phyloP scores from a whole-genome alignment of 768 basidiomycete species.

The Podaxis sp. region DNA sequence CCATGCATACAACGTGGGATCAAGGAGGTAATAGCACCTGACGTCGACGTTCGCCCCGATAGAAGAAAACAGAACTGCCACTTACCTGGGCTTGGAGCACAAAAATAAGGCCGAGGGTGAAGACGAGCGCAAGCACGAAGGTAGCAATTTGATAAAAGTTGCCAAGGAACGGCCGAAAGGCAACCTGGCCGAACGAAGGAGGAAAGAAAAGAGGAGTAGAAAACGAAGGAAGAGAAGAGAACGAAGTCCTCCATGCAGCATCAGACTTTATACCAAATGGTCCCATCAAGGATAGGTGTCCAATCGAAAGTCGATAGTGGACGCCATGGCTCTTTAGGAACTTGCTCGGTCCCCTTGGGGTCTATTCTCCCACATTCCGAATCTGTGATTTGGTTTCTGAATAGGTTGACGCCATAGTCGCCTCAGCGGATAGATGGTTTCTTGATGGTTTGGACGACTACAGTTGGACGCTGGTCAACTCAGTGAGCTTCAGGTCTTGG shows the following conservation, averaged over 20 bases:
- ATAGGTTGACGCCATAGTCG: neutral
- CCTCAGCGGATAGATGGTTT: neutral
- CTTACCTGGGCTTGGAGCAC: conserved; percentile 23
- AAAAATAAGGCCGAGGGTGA: conserved; percentile 23
- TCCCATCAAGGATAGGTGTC: neutral
- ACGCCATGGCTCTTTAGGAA: neutral
- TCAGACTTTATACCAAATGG: neutral
- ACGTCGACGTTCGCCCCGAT: neutral
- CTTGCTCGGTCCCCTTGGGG: neutral
- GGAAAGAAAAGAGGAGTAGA: conserved; percentile 15
- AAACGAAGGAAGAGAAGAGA: conserved; percentile 15
- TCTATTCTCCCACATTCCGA: neutral
- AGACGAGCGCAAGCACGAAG: conserved; percentile 12
- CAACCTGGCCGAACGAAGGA: conserved; percentile 35
- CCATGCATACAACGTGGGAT: neutral
- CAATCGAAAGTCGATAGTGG: no score
- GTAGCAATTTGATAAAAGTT: conserved; percentile 15
- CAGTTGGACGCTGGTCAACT: no score
- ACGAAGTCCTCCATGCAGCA: neutral
- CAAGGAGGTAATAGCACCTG: neutral
- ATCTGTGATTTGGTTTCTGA: no score
- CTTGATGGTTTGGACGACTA: neutral
- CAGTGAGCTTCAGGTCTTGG: neutral
- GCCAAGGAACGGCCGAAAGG: conserved; percentile 30
- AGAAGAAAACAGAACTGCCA: neutral